Conservation (phyloP, 2,329 filamentous ascomycete species). For the Cordyceps militaris region DNA sequence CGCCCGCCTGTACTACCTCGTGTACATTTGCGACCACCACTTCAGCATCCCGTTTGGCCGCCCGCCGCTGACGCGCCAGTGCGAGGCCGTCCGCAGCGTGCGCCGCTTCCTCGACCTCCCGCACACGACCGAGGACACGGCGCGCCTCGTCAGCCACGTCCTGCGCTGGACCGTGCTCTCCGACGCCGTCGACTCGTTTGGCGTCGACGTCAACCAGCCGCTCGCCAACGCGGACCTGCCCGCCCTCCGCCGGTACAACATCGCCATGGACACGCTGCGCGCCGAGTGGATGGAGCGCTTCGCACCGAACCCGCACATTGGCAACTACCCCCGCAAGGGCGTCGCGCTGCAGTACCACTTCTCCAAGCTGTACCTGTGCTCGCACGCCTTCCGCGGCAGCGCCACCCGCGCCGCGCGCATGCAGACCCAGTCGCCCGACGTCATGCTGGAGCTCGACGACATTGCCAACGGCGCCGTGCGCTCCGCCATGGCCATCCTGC, state of each 20-base stretch:
- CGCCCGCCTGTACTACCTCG: constrained; percentile 50
- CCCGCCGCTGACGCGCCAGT: constrained; percentile 22
- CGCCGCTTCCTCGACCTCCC: constrained; percentile 23
- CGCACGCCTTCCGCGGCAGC: constrained; percentile 13
- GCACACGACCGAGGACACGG: constrained; percentile 17
- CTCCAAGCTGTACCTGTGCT: constrained; percentile 14
- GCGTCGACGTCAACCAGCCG: constrained; percentile 11
- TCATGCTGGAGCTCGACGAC: constrained; percentile 10
- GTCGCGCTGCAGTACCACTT: constrained; percentile 15
- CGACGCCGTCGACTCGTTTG: constrained; percentile 13
- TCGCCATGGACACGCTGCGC: constrained; percentile 14
- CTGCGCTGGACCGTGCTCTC: constrained; percentile 13
- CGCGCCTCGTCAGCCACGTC: constrained; percentile 18
- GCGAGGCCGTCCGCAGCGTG: constrained; percentile 18
- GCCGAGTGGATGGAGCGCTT: constrained; percentile 11
- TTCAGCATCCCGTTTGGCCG: constrained; percentile 27
- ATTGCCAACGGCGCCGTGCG: constrained; percentile 8
- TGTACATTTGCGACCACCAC: constrained; percentile 27
- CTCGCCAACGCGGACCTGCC: constrained; percentile 13
- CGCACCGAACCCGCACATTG: constrained; percentile 11
- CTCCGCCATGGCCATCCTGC: constrained; percentile 9
- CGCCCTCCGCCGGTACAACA: constrained; percentile 12
- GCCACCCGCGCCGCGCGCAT: neutral
- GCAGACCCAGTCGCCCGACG: constrained; percentile 6
- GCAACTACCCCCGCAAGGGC: constrained; percentile 14